Percentiles rank a stretch among this genome's conserved stretches.
phyloP scores from a whole-genome alignment of 129 eudicot species.

The Lonicera japonica region DNA sequence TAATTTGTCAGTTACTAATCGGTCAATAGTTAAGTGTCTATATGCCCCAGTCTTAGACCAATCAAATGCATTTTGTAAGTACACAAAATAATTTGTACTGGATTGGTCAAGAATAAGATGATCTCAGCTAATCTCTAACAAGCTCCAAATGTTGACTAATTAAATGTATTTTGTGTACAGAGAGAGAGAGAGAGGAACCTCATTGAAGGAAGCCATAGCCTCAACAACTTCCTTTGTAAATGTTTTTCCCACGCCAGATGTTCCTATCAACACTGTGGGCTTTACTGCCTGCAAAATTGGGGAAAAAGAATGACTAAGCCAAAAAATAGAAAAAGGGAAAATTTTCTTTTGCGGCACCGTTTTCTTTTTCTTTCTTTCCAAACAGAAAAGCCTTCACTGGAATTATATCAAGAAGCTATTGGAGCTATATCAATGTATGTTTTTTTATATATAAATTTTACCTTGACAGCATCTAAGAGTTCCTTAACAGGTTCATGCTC shows the following conservation, averaged over 20 bases:
- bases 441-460: slow-evolving; percentile 13
- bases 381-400: too few relatives aligned
- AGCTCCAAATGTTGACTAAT: too few relatives aligned
- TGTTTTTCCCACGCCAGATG: slow-evolving; percentile 86
- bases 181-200: slow-evolving; percentile 33
- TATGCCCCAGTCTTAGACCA: too few relatives aligned
- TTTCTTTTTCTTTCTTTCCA: background rate
- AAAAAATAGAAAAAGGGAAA: background rate
- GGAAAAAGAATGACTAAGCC: background rate
- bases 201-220: slow-evolving; percentile 76
- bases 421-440: background rate
- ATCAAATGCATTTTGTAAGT: too few relatives aligned
- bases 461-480: slow-evolving; percentile 81
- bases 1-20: too few relatives aligned
- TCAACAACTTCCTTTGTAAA: slow-evolving; percentile 89
- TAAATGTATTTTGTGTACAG: background rate
- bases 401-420: background rate
- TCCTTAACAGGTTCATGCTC: slow-evolving; percentile 65
- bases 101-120: too few relatives aligned
- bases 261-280: slow-evolving; percentile 86
- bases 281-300: slow-evolving; percentile 47
- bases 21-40: too few relatives aligned
- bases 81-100: too few relatives aligned
- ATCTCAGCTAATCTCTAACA: too few relatives aligned
- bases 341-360: background rate